Conservation (phyloP, 495 filamentous ascomycete species). For the Hypoxylon fuscum region DNA sequence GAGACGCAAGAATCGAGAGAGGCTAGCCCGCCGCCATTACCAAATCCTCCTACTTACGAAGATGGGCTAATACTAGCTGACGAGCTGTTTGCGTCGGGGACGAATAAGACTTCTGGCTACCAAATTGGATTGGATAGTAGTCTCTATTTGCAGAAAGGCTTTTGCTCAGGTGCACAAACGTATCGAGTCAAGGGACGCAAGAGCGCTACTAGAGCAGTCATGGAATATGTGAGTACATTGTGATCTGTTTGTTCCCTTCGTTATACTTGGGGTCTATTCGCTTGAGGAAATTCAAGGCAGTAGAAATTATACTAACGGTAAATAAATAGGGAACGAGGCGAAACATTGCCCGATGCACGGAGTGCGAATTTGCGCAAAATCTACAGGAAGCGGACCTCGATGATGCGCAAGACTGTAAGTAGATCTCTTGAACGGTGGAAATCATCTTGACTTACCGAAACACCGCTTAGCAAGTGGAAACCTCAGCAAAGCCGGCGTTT, state of each 20-base stretch:
- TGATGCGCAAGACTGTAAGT: slow-evolving; percentile 41
- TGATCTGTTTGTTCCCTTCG: not conserved
- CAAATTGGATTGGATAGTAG: slow-evolving; percentile 38
- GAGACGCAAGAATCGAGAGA: slow-evolving; percentile 6
- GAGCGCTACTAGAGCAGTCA: slow-evolving; percentile 27
- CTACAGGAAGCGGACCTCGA: slow-evolving; percentile 45
- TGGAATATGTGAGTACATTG: slow-evolving; percentile 33
- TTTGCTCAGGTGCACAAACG: slow-evolving; percentile 29
- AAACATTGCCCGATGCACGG: slow-evolving; percentile 42
- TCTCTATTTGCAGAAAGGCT: slow-evolving; percentile 32
- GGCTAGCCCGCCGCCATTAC: slow-evolving; percentile 6
- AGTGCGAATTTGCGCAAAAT: slow-evolving; percentile 48
- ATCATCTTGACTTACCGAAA: not conserved
- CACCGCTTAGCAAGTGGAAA: slow-evolving; percentile 35
- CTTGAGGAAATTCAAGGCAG: not conserved
- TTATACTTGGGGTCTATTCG: not conserved
- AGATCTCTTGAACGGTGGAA: not conserved
- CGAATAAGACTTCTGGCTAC: slow-evolving; percentile 24
- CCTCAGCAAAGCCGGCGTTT: slow-evolving; percentile 37
- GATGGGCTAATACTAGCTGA: slow-evolving; percentile 34
- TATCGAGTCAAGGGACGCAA: slow-evolving; percentile 33
- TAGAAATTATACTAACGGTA: slow-evolving; percentile 14
- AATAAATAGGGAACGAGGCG: slow-evolving; percentile 30
- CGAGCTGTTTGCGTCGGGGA: slow-evolving; percentile 18
- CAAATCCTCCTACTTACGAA: slow-evolving; percentile 19